These are phyloP conservation scores for Pseudocohnilembus persalinus DNA, from an alignment of 169 alveolate species.

Conservation along the genomic window DNA sequence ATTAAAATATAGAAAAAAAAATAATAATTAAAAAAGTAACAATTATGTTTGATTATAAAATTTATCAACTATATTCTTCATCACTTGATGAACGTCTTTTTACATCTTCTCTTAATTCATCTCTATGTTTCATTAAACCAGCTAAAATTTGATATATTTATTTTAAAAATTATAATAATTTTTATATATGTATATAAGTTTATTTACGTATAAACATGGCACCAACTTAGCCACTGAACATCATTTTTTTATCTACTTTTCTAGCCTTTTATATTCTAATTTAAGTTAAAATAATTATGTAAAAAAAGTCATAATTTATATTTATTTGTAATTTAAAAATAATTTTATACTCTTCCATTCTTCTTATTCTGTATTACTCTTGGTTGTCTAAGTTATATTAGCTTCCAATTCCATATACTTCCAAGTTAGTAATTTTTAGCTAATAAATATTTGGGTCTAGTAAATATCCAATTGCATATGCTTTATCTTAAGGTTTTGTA, in stretches of 20 bases:
- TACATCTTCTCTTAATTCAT: slow-evolving; percentile 29
- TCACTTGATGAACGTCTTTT: not conserved
- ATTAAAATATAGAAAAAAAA: too few species aligned
- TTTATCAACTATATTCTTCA: not conserved
- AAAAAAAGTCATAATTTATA: not conserved
- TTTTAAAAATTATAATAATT: not conserved
- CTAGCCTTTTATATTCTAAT: slow-evolving; percentile 34
- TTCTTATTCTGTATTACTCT: slow-evolving; percentile 23
- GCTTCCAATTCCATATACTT: slow-evolving; percentile 46
- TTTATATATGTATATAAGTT: not conserved
- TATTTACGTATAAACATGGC: slow-evolving; percentile 30
- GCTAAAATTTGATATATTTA: not conserved
- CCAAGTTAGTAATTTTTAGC: slow-evolving; percentile 13
- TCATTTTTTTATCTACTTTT: slow-evolving; percentile 42
- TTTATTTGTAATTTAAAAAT: not conserved
- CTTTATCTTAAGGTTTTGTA: slow-evolving; percentile 25
- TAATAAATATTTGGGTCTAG: slow-evolving; percentile 4
- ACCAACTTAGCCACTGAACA: slow-evolving; percentile 33
- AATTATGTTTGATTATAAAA: too few species aligned
- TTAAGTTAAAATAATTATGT: not conserved
- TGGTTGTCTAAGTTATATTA: slow-evolving; percentile 21
- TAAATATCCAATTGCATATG: slow-evolving; percentile 31
- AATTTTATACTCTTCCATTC: slow-evolving; percentile 31
- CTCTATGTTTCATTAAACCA: slow-evolving; percentile 28
- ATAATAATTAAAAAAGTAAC: too few species aligned